Conservation (phyloP, 371 early-diverging fungal species). For the Zychaea mexicana region DNA sequence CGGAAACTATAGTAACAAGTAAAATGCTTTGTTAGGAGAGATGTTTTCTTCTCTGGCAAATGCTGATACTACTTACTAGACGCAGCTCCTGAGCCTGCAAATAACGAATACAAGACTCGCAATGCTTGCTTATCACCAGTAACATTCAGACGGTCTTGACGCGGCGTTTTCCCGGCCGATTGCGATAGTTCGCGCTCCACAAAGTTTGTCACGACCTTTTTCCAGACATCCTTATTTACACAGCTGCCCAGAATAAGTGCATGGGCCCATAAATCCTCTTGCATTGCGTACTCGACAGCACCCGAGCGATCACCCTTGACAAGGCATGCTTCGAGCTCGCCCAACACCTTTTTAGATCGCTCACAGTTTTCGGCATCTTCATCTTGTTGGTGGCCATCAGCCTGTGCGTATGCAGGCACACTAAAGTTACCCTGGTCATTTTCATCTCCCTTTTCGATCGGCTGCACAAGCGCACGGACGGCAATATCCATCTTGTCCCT, state of each 20-base stretch:
- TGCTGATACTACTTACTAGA: conserved; percentile 57
- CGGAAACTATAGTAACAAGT: conserved; percentile 27
- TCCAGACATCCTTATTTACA: conserved; percentile 82
- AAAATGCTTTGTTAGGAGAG: neutral
- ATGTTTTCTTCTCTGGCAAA: neutral
- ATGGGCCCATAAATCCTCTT: conserved; percentile 83
- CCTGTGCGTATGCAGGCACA: conserved; percentile 41
- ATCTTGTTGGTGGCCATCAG: neutral
- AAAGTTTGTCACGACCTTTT: conserved; percentile 76
- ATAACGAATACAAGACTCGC: conserved; percentile 73
- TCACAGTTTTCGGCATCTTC: conserved; percentile 22
- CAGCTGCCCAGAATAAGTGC: conserved; percentile 90
- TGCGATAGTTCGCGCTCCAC: conserved; percentile 59
- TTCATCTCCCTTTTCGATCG: conserved; percentile 20
- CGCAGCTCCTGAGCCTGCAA: conserved; percentile 67
- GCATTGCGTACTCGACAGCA: conserved; percentile 76
- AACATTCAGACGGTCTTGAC: conserved; percentile 29
- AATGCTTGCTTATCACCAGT: conserved; percentile 63
- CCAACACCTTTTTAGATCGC: conserved; percentile 36
- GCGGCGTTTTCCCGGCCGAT: conserved; percentile 25
- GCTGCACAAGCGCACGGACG: conserved; percentile 48
- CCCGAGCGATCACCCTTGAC: conserved; percentile 74
- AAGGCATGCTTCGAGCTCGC: conserved; percentile 65
- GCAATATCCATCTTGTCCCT: conserved; percentile 62
- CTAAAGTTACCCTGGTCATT: conserved; percentile 33